These are phyloP conservation scores for Schoenoplectus tabernaemontani DNA, from an alignment of 202 grass and related monocot genomes.

Conservation along the genomic window DNA sequence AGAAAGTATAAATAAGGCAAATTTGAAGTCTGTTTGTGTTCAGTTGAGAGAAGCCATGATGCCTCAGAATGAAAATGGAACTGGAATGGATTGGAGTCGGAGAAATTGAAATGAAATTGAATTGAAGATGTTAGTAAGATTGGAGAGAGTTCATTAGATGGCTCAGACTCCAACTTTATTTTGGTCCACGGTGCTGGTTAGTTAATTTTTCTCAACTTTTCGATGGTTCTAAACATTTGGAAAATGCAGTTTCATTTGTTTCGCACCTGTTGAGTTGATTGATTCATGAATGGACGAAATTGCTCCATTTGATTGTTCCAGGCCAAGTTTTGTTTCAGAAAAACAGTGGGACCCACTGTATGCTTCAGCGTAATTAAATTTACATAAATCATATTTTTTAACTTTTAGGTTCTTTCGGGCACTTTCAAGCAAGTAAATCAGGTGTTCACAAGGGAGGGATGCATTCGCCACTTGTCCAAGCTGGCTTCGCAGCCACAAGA, in stretches of 20 bases:
- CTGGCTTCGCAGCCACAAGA: conserved; percentile 87
- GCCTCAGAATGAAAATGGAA: conserved; percentile 10
- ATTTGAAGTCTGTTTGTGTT: conserved; percentile 48
- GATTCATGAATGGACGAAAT: background rate
- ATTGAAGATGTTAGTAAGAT: conserved; percentile 30
- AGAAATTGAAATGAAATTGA: conserved; percentile 30
- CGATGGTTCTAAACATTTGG: background rate
- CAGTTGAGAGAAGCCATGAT: conserved; percentile 76
- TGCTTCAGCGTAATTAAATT: background rate
- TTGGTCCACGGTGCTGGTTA: conserved; percentile 84
- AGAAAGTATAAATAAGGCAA: conserved; percentile 56
- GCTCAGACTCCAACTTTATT: conserved; percentile 55
- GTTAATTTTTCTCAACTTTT: background rate
- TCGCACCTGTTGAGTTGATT: background rate
- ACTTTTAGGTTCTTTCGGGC: conserved; percentile 80
- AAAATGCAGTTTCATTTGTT: conserved; percentile 2
- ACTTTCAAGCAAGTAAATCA: conserved; percentile 96
- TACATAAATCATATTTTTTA: background rate
- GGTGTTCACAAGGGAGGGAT: conserved; percentile 85
- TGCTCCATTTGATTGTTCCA: background rate
- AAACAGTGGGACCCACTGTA: background rate
- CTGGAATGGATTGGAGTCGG: conserved; percentile 78
- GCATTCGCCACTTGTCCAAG: conserved; percentile 64
- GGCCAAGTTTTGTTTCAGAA: background rate
- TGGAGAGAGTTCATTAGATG: conserved; percentile 11